Evolutionary conservation across 2,329 filamentous ascomycete genomes (phyloP).

Genomic region (Exophiala dermatitidis): DNA sequence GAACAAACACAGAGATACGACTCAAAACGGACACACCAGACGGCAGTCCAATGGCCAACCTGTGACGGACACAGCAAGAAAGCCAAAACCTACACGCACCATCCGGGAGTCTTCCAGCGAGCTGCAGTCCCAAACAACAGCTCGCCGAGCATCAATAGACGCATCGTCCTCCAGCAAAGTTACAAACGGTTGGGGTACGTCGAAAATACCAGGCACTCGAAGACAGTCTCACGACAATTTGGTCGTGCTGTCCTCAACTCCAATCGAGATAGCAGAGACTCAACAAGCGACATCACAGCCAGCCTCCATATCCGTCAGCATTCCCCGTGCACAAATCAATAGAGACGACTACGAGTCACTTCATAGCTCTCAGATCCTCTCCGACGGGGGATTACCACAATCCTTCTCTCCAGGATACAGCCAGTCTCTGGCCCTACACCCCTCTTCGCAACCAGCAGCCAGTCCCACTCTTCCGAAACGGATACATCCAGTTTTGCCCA

Average conservation of each 20-base stretch:
- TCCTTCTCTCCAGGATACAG: background rate
- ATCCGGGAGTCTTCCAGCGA: constrained; percentile 18
- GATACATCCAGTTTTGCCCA: background rate
- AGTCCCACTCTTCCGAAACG: background rate
- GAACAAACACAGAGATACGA: background rate
- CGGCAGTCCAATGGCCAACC: constrained; percentile 5
- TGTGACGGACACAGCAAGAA: constrained; percentile 3
- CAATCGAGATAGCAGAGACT: constrained; percentile 21
- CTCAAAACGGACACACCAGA: background rate
- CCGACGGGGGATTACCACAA: background rate
- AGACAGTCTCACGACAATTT: background rate
- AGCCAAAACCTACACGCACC: background rate
- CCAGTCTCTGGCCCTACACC: background rate
- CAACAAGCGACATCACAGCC: constrained; percentile 8
- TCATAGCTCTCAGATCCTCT: constrained; percentile 15
- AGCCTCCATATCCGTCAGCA: constrained; percentile 7
- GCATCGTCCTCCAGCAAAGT: background rate
- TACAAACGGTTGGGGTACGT: background rate
- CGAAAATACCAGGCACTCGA: background rate
- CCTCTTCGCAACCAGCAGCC: background rate
- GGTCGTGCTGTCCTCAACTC: background rate
- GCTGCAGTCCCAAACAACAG: background rate
- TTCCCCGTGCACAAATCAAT: constrained; percentile 10
- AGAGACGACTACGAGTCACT: constrained; percentile 21
- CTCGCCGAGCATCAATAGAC: background rate